These are phyloP conservation scores for Xylaria sp. DNA, from an alignment of 2,329 filamentous ascomycete genomes.

Conservation along the genomic window DNA sequence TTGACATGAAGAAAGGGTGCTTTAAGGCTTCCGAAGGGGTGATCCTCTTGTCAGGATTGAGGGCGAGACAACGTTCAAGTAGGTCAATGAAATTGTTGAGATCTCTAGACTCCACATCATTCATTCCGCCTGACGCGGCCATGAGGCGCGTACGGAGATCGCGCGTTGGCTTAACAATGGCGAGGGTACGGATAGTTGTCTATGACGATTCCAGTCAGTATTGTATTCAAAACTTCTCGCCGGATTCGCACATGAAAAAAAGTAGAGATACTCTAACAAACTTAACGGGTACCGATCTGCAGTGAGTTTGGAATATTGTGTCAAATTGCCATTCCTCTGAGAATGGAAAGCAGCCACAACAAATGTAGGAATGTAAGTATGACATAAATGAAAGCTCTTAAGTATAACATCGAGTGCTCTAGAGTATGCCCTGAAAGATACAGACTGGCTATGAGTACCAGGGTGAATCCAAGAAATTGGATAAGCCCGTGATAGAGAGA, in stretches of 20 bases:
- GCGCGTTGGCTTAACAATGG: conserved; percentile 78
- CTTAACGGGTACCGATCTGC: not conserved
- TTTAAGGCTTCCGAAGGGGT: conserved; percentile 86
- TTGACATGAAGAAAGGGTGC: conserved; percentile 82
- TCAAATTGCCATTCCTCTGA: not conserved
- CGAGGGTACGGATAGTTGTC: conserved; percentile 74
- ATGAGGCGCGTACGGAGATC: conserved; percentile 85
- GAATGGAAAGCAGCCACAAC: not conserved
- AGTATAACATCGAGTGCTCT: not conserved
- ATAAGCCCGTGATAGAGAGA: not conserved
- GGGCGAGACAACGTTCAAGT: conserved; percentile 84
- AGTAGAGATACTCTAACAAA: not conserved
- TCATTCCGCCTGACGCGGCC: conserved; percentile 78
- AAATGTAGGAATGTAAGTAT: not conserved
- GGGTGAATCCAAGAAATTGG: not conserved
- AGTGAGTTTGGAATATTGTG: not conserved
- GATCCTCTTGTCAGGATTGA: conserved; percentile 93
- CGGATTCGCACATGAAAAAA: not conserved
- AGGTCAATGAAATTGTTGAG: conserved; percentile 87
- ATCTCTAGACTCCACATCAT: conserved; percentile 78
- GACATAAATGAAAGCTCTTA: not conserved
- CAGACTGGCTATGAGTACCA: not conserved
- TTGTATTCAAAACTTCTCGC: not conserved
- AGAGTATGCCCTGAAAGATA: not conserved
- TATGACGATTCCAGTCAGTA: conserved; percentile 50